Evolutionary conservation across 441 rosid species (phyloP).

Genomic region (Pelargonium fulgidum): DNA sequence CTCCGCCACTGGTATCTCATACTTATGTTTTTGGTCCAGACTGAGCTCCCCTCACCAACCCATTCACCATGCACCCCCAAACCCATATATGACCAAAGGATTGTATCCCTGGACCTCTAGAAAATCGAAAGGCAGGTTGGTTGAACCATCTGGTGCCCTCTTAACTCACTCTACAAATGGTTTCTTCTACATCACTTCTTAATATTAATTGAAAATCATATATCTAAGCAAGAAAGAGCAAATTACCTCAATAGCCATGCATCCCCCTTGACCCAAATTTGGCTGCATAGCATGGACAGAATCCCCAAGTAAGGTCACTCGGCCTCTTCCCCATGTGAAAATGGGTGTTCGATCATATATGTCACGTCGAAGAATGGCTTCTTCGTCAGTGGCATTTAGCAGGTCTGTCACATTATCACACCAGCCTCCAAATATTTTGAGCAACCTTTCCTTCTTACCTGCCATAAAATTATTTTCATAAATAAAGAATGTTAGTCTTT

Average conservation of each 20-base stretch:
- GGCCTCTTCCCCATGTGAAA: slow-evolving; percentile 80
- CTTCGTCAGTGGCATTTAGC: slow-evolving; percentile 64
- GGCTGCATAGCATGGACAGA: slow-evolving; percentile 97
- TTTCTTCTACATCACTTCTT: not conserved
- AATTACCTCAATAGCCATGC: slow-evolving; percentile 92
- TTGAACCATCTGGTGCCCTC: no score
- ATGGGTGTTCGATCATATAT: slow-evolving; percentile 70
- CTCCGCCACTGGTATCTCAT: no score
- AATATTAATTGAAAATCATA: not conserved
- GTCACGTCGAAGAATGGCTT: slow-evolving; percentile 73
- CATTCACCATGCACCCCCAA: no score
- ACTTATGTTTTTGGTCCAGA: no score
- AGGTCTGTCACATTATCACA: slow-evolving; percentile 82
- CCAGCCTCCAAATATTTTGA: slow-evolving; percentile 80
- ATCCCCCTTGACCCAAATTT: slow-evolving; percentile 90
- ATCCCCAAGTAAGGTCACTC: slow-evolving; percentile 86
- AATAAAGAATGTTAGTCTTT: slow-evolving; percentile 9
- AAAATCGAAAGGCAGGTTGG: no score
- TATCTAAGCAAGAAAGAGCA: slow-evolving; percentile 1
- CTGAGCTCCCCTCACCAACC: no score
- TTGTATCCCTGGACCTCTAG: no score
- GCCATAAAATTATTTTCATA: slow-evolving; percentile 16
- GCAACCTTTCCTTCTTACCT: slow-evolving; percentile 75
- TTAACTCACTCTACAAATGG: no score
- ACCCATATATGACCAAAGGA: no score